These are phyloP conservation scores for Plantago lanceolata DNA, from an alignment of 305 asterid species.

Conservation along the genomic window DNA sequence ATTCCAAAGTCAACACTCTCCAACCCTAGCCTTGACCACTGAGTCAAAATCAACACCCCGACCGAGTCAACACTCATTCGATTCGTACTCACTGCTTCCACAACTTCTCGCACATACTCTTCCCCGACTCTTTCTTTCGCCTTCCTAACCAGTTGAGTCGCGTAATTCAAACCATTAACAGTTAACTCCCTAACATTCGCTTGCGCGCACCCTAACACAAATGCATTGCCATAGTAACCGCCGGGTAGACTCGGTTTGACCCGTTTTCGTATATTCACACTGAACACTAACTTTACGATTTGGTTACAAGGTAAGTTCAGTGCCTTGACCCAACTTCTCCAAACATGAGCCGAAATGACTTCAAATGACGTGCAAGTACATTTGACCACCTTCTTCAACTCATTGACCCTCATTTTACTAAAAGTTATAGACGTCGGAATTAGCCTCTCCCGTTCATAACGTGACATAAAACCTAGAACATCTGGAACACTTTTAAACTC, in stretches of 20 bases:
- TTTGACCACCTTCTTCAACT: slow-evolving; percentile 31
- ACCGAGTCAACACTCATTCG: slow-evolving; percentile 49
- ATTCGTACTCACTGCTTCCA: slow-evolving; percentile 45
- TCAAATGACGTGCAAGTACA: slow-evolving; percentile 46
- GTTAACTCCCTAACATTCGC: slow-evolving; percentile 31
- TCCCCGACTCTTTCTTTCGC: slow-evolving; percentile 58
- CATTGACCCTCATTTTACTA: slow-evolving; percentile 23
- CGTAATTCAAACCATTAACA: slow-evolving; percentile 31
- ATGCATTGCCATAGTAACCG: slow-evolving; percentile 64
- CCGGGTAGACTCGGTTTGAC: slow-evolving; percentile 49
- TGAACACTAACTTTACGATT: slow-evolving; percentile 43
- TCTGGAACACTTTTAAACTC: slow-evolving; percentile 48
- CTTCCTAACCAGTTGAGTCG: slow-evolving; percentile 33
- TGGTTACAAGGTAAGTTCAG: slow-evolving; percentile 43
- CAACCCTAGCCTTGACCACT: slow-evolving; percentile 73
- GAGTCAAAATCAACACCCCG: slow-evolving; percentile 60
- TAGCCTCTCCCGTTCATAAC: slow-evolving; percentile 34
- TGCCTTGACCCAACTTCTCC: slow-evolving; percentile 66
- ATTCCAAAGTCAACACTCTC: slow-evolving; percentile 61
- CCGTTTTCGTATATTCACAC: slow-evolving; percentile 48
- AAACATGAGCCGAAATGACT: slow-evolving; percentile 56
- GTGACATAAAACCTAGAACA: slow-evolving; percentile 34
- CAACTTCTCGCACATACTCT: slow-evolving; percentile 53
- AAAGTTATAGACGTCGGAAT: slow-evolving; percentile 45
- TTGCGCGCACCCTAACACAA: slow-evolving; percentile 57